These are phyloP conservation scores for Croton laevigatus DNA, from an alignment of 441 rosid species.

Conservation along the genomic window DNA sequence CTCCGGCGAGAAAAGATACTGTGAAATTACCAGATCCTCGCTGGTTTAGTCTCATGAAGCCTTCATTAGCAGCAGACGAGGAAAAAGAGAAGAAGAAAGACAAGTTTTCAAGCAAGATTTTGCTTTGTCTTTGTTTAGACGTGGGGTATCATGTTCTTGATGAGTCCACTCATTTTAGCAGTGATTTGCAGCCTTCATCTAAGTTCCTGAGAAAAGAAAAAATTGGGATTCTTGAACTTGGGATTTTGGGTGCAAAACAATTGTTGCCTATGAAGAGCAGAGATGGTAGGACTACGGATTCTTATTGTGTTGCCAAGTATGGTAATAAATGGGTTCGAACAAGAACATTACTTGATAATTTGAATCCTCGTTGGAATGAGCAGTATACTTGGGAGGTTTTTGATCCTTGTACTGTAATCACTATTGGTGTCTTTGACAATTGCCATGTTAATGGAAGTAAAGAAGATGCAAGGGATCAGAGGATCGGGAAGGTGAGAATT, in stretches of 20 bases:
- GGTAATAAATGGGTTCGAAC: conserved; percentile 58
- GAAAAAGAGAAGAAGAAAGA: conserved; percentile 47
- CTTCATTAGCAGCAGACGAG: conserved; percentile 20
- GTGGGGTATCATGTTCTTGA: conserved; percentile 58
- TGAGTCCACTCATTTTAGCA: conserved; percentile 47
- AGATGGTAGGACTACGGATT: conserved; percentile 43
- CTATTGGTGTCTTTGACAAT: conserved; percentile 55
- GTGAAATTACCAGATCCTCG: conserved; percentile 38
- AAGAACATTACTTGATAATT: conserved; percentile 45
- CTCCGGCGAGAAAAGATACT: conserved; percentile 40
- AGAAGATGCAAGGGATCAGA: conserved; percentile 47
- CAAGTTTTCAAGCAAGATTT: conserved; percentile 57
- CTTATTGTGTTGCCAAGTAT: conserved; percentile 53
- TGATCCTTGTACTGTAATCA: conserved; percentile 57
- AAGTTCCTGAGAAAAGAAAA: conserved; percentile 36
- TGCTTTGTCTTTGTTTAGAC: conserved; percentile 36
- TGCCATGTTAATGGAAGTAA: conserved; percentile 53
- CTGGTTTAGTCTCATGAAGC: conserved; percentile 30
- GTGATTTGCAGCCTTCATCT: conserved; percentile 47
- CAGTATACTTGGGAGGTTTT: conserved; percentile 66
- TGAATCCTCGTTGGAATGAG: conserved; percentile 54
- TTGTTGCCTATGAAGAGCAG: conserved; percentile 42
- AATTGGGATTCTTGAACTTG: conserved; percentile 50
- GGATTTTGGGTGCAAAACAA: conserved; percentile 42
- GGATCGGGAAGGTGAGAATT: conserved; percentile 54